Evolutionary conservation across 305 asterid genomes (phyloP), one percentile per base, ranked within the genome.

Genomic region (Plantago coronopus): DNA sequence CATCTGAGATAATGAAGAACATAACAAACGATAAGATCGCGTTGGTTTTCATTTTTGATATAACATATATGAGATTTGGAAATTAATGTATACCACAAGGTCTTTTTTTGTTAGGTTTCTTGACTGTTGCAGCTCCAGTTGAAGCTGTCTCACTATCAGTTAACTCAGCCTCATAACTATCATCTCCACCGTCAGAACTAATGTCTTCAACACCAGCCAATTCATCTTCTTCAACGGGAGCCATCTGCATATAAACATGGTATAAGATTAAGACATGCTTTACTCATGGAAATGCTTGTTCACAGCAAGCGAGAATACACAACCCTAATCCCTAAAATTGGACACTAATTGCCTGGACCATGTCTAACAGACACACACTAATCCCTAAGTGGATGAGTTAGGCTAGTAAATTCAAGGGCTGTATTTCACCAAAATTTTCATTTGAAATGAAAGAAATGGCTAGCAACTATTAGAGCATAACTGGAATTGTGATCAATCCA

Each of bases 121-220:
- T 81, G 58, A 74, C 74, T 59, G 78, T 62, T 72, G 90, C 71
- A 63, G 85, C 83, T 71, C 90, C 96, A 70, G 65, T 40, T 29
- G 89, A 58, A 76, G 79, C 79, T 61, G 86, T 72, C 78, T 91
- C 98, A n/a, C 82, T 86, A 76, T 88, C 98, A 31, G 90, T 81
- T 62, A 85, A 70, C 63, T 91, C 96, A 65, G 90, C 98, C 73
- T 91, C 95, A 75, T 84, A 88, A 72, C 83, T 88, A 74, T 91
- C 98, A 73, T 91, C 98, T 54, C 15, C 42, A 29, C 59, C 59
- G 13, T 86, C 98, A 54, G 95, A 84, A 75, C 98, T 91, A 66
- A 83, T 93, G 72, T 90, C 97, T 81, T 87, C 96, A 72, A 90
- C 71, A 63, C 97, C 97, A 75, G 96, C 97, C 79, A 90, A 95